These are phyloP conservation scores for Calonectria montana DNA, from an alignment of 2,329 filamentous ascomycete species.

Conservation along the genomic window DNA sequence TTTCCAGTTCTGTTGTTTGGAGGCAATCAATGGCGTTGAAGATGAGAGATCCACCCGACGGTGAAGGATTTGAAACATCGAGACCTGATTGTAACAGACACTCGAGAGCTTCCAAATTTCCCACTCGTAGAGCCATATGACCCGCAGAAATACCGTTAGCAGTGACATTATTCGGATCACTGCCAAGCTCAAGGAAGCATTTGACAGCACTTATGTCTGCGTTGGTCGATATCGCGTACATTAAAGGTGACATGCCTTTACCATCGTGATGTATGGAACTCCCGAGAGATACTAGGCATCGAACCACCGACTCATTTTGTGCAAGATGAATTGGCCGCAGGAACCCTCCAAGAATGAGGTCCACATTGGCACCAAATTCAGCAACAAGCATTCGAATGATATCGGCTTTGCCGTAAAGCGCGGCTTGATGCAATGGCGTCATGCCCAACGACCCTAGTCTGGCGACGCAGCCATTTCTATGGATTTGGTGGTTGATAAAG, in stretches of 20 bases:
- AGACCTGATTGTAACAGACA: neutral
- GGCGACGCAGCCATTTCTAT: neutral
- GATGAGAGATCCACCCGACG: neutral
- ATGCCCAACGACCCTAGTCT: neutral
- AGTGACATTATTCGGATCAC: neutral
- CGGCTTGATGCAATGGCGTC: neutral
- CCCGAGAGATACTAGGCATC: neutral
- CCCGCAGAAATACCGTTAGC: neutral
- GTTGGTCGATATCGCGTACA: neutral
- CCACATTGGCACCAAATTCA: neutral
- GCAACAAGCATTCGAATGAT: neutral
- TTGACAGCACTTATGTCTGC: neutral
- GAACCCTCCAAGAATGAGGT: neutral
- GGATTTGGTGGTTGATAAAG: neutral
- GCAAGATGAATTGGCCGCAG: neutral
- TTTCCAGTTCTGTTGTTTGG: neutral
- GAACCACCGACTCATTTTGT: neutral
- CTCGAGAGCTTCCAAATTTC: neutral
- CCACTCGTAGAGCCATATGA: neutral
- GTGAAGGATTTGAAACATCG: neutral
- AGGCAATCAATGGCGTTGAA: neutral
- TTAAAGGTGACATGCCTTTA: neutral
- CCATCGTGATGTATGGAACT: neutral
- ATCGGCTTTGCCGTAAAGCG: neutral
- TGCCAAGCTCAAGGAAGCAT: neutral